Evolutionary conservation across 1,284 basidiomycete genomes (phyloP).

Genomic region (Butyriboletus regius): DNA sequence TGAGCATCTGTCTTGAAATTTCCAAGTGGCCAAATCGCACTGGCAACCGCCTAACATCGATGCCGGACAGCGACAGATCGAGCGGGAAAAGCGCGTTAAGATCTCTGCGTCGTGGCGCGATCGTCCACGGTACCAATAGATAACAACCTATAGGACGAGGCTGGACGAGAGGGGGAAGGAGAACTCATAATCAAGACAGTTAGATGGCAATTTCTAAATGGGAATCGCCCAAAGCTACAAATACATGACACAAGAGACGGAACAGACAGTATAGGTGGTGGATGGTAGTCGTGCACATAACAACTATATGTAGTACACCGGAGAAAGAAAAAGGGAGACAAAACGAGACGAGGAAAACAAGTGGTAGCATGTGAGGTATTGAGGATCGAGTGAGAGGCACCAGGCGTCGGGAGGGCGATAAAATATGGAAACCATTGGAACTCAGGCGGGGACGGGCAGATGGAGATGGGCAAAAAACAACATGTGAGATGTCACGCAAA

Average conservation of each 20-base stretch:
- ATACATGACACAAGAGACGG: constrained; percentile 4
- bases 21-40: too few species aligned
- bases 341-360: constrained; percentile 8
- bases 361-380: neutral
- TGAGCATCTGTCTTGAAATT: too few species aligned
- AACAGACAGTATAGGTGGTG: neutral
- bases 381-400: neutral
- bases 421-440: neutral
- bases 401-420: neutral
- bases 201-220: constrained; percentile 3
- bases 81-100: neutral
- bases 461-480: neutral
- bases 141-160: neutral
- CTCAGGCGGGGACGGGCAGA: too few species aligned
- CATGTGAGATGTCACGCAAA: neutral
- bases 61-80: neutral
- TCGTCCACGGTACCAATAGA: neutral
- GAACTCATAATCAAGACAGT: constrained; percentile 7
- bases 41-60: too few species aligned
- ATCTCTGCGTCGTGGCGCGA: neutral
- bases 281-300: neutral
- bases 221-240: constrained; percentile 1
- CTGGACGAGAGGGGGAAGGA: neutral
- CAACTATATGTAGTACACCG: constrained; percentile 7
- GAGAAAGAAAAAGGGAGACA: constrained; percentile 3